A percentile compares a stretch with the other conserved stretches of the same genome.
phyloP scores from a whole-genome alignment of 129 eudicot species.

The Tagetes patula region DNA sequence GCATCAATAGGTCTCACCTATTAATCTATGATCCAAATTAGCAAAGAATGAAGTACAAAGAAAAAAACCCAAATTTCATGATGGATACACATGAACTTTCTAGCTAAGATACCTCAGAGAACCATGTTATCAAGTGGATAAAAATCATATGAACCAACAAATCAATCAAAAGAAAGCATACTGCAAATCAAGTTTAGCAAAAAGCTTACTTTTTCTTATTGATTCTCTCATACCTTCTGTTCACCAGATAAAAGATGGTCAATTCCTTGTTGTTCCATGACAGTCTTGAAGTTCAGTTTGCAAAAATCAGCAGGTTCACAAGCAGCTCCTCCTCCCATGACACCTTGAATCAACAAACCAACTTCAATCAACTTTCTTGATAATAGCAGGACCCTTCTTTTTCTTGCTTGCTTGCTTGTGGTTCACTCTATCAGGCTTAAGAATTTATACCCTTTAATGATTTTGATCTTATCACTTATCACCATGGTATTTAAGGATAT shows the following conservation, averaged over 20 bases:
- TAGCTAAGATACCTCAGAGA: neutral
- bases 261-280: slow-evolving; percentile 43
- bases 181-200: slow-evolving; percentile 13
- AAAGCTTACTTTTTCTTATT: neutral
- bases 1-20: slow-evolving; percentile 7
- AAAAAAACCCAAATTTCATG: neutral
- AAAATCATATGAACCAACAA: slow-evolving; percentile 2
- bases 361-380: neutral
- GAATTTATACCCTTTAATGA: slow-evolving; percentile 30
- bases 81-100: neutral
- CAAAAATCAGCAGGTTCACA: slow-evolving; percentile 24
- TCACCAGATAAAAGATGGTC: slow-evolving; percentile 38
- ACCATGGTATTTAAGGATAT: slow-evolving; percentile 29
- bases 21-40: slow-evolving; percentile 1
- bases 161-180: too few relatives aligned
- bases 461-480: slow-evolving; percentile 19
- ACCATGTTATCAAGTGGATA: slow-evolving; percentile 10
- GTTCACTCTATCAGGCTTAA: slow-evolving; percentile 27
- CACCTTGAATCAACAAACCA: slow-evolving; percentile 6
- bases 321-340: slow-evolving; percentile 34
- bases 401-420: slow-evolving; percentile 23
- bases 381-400: slow-evolving; percentile 14
- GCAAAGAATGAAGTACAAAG: neutral
- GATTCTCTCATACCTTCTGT: slow-evolving; percentile 25
- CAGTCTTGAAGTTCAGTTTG: slow-evolving; percentile 22